Evolutionary conservation across 352 stramenopile genomes (phyloP), one percentile per base, ranked within the genome.

Genomic region (Globisporangium okanoganense): DNA sequence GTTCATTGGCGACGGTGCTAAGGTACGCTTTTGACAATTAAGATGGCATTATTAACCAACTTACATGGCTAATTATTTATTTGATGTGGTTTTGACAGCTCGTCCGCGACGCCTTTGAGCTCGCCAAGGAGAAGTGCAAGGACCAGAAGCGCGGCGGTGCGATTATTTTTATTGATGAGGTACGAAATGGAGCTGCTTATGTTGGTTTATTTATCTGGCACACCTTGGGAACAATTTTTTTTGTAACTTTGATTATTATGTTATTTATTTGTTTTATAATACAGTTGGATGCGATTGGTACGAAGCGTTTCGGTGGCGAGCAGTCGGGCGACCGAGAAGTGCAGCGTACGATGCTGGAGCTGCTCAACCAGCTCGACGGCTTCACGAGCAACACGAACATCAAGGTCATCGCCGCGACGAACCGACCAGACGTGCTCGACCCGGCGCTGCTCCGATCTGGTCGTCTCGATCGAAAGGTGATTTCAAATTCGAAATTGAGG

Each of bases 121-220:
- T 98, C 51, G 92, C 92, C 24, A 97, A 96, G 67, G 91, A 98
- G 59, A 98, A 98, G 87, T 78, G 90, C 62, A 90, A 97, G 58
- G 83, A 98, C 47, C 82, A 96, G 61, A 76, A 89, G 4, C 82
- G 78, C 18, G 79, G 85, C 31, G 97, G 97, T 24, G 97, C 96
- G 29, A 99, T 99, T 73, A 98, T 99, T 61, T 99, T 99, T 76
- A 99, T 99, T 79, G 97, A 99, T 71, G 97, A 99, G 77, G 87
- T 82, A 64, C 49, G 62, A 22, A 3, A 45, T 45, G n/a, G 40
- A 45, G 40, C 40, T 45, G 40, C 9, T 45, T 10, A 45, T 40
- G 35, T 16, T 40, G 35, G 8, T 16, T 40, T 12, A 22, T 5
- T 7, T 45, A 22, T 22, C 16, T n/a, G 20, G 40, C 7, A 6